These are phyloP conservation scores for Coix lacrymajobi DNA, from an alignment of 176 grass and related monocot species.

Conservation along the genomic window DNA sequence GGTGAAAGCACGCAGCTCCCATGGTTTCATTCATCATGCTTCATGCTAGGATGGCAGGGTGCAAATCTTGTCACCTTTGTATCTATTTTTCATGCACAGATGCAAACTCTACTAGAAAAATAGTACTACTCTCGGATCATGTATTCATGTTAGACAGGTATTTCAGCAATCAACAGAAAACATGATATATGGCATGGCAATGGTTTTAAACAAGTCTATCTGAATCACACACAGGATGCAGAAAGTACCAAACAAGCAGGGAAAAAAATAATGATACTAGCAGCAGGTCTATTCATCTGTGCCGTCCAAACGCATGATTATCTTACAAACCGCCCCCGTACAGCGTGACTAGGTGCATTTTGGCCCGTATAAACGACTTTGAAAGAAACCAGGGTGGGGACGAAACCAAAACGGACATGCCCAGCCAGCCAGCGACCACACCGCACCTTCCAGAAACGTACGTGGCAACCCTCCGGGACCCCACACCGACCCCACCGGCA, in stretches of 20 bases:
- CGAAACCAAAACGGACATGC: not conserved
- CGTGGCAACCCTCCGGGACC: constrained; percentile 33
- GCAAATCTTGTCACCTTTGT: not conserved
- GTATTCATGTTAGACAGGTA: not conserved
- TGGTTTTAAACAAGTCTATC: not conserved
- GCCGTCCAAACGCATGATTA: not conserved
- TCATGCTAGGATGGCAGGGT: not conserved
- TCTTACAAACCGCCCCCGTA: not conserved
- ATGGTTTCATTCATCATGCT: not conserved
- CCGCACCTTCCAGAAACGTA: constrained; percentile 44
- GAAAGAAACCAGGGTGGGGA: not conserved
- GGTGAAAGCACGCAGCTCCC: not conserved
- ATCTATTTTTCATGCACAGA: not conserved
- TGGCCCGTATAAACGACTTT: not conserved
- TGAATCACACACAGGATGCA: not conserved
- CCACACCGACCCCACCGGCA: too few relatives aligned
- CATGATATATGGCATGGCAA: not conserved
- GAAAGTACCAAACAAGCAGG: not conserved
- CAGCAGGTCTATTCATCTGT: not conserved
- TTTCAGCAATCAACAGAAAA: constrained; percentile 4
- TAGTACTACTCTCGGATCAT: not conserved
- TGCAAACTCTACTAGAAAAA: not conserved
- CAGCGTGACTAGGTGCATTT: not conserved
- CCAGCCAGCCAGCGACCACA: not conserved
- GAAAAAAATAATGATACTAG: not conserved